Evolutionary conservation across 140 eudicot species (phyloP).

Genomic region (Flaveria floridana): DNA sequence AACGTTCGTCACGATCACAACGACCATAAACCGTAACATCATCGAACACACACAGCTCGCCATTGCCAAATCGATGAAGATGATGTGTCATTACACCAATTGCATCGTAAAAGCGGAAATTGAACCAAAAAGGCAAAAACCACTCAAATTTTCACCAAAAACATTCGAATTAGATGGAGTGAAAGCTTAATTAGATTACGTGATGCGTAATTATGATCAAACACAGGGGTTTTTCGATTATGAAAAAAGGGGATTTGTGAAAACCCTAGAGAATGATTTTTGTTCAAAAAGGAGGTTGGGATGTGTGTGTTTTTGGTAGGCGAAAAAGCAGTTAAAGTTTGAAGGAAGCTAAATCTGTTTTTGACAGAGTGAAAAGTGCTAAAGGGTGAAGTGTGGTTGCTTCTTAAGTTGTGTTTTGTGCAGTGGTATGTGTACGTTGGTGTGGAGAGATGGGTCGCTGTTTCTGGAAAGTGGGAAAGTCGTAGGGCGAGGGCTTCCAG

Average conservation of each 20-base stretch:
- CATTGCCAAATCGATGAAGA: constrained; percentile 32
- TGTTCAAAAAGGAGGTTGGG: constrained; percentile 30
- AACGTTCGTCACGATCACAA: constrained; percentile 6
- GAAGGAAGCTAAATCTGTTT: constrained; percentile 29
- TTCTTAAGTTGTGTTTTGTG: background rate
- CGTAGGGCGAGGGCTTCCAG: constrained; percentile 18
- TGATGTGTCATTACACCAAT: constrained; percentile 38
- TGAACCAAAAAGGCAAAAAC: background rate
- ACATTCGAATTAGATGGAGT: constrained; percentile 22
- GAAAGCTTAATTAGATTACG: constrained; percentile 17
- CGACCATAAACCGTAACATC: constrained; percentile 22
- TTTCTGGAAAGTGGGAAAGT: constrained; percentile 4
- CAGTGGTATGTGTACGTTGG: background rate
- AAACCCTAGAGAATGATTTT: constrained; percentile 38
- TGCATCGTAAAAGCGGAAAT: constrained; percentile 30
- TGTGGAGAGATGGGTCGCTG: background rate
- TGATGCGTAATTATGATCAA: constrained; percentile 6
- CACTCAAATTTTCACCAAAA: constrained; percentile 13
- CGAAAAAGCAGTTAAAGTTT: constrained; percentile 41
- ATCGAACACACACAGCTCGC: constrained; percentile 12
- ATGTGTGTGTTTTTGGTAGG: constrained; percentile 38
- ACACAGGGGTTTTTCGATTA: constrained; percentile 19
- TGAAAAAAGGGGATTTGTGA: constrained; percentile 16
- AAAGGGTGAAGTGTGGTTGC: background rate
- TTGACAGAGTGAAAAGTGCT: constrained; percentile 9